phyloP scores from a whole-genome alignment of 2,329 filamentous ascomycete genomes.

The Pseudogymnoascus sp. region DNA sequence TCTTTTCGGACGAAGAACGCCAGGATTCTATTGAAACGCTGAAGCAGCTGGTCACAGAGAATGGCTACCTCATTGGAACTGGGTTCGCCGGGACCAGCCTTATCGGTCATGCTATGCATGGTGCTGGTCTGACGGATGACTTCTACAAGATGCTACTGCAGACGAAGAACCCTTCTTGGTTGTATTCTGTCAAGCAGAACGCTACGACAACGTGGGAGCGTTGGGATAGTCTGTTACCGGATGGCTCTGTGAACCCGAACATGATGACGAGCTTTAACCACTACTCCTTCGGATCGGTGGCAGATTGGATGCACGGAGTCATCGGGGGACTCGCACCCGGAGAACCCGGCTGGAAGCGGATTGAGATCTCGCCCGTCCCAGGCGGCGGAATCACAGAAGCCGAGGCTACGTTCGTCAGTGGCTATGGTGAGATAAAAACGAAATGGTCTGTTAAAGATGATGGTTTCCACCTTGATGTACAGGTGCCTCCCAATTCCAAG shows the following conservation, averaged over 20 bases:
- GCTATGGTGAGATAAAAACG: not conserved
- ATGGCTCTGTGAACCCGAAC: conserved; percentile 28
- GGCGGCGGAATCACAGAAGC: not conserved
- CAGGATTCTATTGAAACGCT: conserved; percentile 10
- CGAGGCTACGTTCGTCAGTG: not conserved
- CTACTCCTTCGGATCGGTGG: conserved; percentile 31
- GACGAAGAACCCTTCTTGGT: conserved; percentile 22
- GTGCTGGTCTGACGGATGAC: not conserved
- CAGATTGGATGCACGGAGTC: conserved; percentile 28
- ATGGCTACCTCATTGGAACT: conserved; percentile 11
- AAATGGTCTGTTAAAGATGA: not conserved
- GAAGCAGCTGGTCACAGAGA: conserved; percentile 1
- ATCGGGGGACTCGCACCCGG: conserved; percentile 24
- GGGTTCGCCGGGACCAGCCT: conserved; percentile 19
- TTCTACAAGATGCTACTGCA: conserved; percentile 29
- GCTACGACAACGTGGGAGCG: conserved; percentile 31
- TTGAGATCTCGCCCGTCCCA: not conserved
- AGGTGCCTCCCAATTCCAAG: conserved; percentile 22
- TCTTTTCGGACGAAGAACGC: conserved; percentile 8
- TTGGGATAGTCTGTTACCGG: conserved; percentile 28
- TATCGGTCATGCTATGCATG: conserved; percentile 10
- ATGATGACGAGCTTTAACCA: conserved; percentile 32
- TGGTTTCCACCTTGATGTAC: conserved; percentile 12
- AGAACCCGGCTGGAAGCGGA: conserved; percentile 23
- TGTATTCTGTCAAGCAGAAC: conserved; percentile 29